A percentile compares a stretch with the other conserved stretches of the same genome.
These are phyloP conservation scores for Capronia coronata DNA, from an alignment of 2,329 filamentous ascomycete species.

Conservation along the genomic window DNA sequence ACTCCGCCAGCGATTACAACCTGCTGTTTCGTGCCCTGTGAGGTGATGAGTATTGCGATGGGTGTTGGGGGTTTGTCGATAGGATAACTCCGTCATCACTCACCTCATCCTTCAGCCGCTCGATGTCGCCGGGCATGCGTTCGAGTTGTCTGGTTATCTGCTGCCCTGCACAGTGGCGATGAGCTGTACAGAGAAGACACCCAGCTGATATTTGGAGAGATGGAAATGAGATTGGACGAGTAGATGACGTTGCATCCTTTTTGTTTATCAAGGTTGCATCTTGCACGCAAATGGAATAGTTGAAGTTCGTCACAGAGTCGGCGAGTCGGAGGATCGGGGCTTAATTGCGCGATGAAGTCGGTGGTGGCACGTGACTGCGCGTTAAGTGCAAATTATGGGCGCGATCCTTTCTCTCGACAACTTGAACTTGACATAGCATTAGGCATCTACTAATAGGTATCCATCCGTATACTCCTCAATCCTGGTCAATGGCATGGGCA, in stretches of 20 bases:
- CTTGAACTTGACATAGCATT: too few species aligned
- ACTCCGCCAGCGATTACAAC: slow-evolving; percentile 60
- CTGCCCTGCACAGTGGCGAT: not conserved
- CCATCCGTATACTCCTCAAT: too few species aligned
- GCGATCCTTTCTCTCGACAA: not conserved
- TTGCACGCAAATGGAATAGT: too few species aligned
- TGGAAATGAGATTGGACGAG: slow-evolving; percentile 3
- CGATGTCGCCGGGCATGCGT: slow-evolving; percentile 58
- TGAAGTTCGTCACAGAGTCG: too few species aligned
- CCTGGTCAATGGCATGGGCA: too few species aligned
- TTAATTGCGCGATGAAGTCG: too few species aligned
- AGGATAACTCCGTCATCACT: slow-evolving; percentile 11
- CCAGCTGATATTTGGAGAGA: not conserved
- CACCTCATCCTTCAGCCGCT: slow-evolving; percentile 65
- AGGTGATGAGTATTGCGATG: not conserved
- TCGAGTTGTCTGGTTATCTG: slow-evolving; percentile 1
- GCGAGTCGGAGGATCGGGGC: too few species aligned
- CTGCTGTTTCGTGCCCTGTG: slow-evolving; percentile 59
- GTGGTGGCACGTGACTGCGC: not conserved
- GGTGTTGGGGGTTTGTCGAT: not conserved
- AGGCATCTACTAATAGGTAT: too few species aligned
- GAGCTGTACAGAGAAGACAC: not conserved
- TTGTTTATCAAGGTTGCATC: not conserved
- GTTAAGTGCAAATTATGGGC: not conserved
- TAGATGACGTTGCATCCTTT: slow-evolving; percentile 3